These are phyloP conservation scores for Zea luxurians DNA, from an alignment of 176 grass and related monocot genomes.

Conservation along the genomic window DNA sequence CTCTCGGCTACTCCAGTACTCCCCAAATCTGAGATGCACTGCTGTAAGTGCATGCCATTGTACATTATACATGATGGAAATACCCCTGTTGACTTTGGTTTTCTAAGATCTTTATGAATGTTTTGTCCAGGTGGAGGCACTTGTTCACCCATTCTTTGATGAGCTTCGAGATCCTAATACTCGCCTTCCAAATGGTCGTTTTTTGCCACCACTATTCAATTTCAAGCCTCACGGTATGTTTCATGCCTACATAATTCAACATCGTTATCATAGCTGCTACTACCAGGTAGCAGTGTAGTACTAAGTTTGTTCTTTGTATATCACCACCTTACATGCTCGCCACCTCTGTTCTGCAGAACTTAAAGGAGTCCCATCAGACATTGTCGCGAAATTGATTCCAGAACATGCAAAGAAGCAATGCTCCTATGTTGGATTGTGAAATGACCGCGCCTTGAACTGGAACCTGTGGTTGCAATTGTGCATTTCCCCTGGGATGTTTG, in stretches of 20 bases:
- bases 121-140: constrained; percentile 57
- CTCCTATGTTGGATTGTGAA: constrained; percentile 62
- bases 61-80: constrained; percentile 6
- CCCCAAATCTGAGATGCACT: constrained; percentile 69
- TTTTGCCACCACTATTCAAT: constrained; percentile 71
- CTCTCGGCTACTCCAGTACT: constrained; percentile 75
- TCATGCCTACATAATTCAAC: neutral
- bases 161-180: constrained; percentile 68
- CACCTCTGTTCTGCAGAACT: constrained; percentile 49
- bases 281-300: neutral
- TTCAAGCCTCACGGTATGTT: constrained; percentile 72
- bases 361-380: constrained; percentile 73
- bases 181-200: constrained; percentile 70
- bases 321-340: neutral
- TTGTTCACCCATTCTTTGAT: constrained; percentile 84
- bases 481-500: constrained; percentile 25
- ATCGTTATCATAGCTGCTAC: neutral
- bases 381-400: constrained; percentile 70
- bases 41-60: constrained; percentile 51
- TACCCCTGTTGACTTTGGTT: neutral
- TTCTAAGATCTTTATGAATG: neutral
- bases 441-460: neutral
- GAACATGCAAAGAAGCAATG: constrained; percentile 90
- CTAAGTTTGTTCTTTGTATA: neutral
- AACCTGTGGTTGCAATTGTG: constrained; percentile 5